phyloP scores from a whole-genome alignment of 148 eudicot genomes.

The Beta vulgaris region DNA sequence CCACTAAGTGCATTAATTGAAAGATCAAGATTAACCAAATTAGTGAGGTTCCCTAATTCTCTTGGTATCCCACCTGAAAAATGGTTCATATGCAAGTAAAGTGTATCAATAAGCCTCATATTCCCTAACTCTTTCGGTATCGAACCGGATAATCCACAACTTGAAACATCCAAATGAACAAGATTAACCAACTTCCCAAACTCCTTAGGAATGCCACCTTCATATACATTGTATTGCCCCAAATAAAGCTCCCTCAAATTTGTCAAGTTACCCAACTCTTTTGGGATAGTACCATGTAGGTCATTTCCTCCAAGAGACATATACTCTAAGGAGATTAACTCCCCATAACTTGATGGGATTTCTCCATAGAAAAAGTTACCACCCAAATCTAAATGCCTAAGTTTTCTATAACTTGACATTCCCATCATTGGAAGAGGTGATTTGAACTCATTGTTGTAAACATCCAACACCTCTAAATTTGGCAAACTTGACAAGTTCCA shows the following conservation, averaged over 20 bases:
- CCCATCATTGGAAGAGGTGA: conserved; percentile 51
- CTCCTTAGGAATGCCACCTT: conserved; percentile 80
- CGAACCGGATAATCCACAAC: conserved; percentile 58
- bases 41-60: conserved; percentile 64
- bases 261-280: conserved; percentile 77
- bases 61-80: conserved; percentile 76
- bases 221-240: conserved; percentile 62
- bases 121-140: conserved; percentile 77
- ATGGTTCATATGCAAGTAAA: conserved; percentile 56
- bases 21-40: conserved; percentile 63
- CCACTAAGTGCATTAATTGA: conserved; percentile 71
- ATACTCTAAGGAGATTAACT: conserved; percentile 45
- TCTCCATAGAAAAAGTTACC: conserved; percentile 76
- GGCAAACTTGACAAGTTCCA: conserved; percentile 51
- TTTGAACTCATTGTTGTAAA: conserved; percentile 73
- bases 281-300: conserved; percentile 66
- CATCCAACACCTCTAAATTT: conserved; percentile 62
- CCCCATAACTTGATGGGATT: conserved; percentile 58
- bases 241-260: conserved; percentile 58
- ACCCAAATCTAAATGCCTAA: conserved; percentile 76
- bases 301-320: conserved; percentile 70
- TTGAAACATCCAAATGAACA: conserved; percentile 61
- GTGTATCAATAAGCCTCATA: conserved; percentile 53
- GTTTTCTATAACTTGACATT: conserved; percentile 36
- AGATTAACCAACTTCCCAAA: conserved; percentile 67